Evolutionary conservation across 306 rosid genomes (phyloP).

Genomic region (Quillaja saponaria): DNA sequence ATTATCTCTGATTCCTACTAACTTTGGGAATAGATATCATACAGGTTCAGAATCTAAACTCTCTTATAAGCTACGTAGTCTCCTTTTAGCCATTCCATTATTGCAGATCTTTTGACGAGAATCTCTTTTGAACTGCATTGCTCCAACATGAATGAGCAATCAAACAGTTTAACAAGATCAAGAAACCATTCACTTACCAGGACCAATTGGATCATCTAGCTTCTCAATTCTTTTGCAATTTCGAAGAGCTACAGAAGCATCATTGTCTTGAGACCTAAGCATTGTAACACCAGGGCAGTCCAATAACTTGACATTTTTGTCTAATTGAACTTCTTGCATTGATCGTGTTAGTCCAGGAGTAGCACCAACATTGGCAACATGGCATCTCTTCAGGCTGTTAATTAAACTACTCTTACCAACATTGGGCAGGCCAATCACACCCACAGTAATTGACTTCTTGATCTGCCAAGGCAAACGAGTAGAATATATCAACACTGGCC

Average conservation of each 20-base stretch:
- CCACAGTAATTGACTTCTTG: conserved; percentile 91
- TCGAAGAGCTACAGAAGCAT: conserved; percentile 64
- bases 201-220: conserved; percentile 78
- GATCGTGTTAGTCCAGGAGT: conserved; percentile 93
- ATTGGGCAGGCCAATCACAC: conserved; percentile 90
- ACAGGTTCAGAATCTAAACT: too few species aligned
- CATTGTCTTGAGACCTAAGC: conserved; percentile 65
- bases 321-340: conserved; percentile 87
- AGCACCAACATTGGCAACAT: conserved; percentile 79
- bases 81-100: too few species aligned
- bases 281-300: conserved; percentile 98
- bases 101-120: background rate
- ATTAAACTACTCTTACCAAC: conserved; percentile 98
- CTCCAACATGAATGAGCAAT: conserved; percentile 12
- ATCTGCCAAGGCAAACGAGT: conserved; percentile 52
- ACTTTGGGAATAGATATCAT: too few species aligned
- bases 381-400: conserved; percentile 77
- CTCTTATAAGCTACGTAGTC: too few species aligned
- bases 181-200: conserved; percentile 51
- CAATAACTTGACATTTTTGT: conserved; percentile 79
- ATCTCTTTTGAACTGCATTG: background rate
- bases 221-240: conserved; percentile 96
- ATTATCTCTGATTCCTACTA: too few species aligned
- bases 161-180: background rate
- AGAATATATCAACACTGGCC: conserved; percentile 14